phyloP scores from a whole-genome alignment of 2,329 filamentous ascomycete species.

The Pseudodiploospora longispora region DNA sequence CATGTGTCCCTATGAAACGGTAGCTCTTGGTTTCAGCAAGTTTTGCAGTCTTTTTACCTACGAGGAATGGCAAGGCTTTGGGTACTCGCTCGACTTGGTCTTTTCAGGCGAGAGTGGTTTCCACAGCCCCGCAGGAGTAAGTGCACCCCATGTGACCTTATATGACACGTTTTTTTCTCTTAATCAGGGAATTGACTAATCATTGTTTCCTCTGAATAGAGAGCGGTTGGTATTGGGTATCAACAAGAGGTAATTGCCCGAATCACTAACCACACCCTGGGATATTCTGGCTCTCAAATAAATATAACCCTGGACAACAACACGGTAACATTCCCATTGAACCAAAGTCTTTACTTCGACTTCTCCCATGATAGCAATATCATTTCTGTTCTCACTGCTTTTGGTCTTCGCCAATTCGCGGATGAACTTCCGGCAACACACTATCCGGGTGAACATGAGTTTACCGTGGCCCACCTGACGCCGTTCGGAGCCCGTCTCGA shows the following conservation, averaged over 20 bases:
- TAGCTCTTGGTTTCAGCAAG: slow-evolving; percentile 65
- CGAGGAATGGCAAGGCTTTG: slow-evolving; percentile 64
- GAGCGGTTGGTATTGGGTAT: slow-evolving; percentile 66
- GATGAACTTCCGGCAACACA: slow-evolving; percentile 46
- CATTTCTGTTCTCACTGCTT: slow-evolving; percentile 59
- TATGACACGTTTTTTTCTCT: neutral
- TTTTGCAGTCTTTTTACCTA: slow-evolving; percentile 72
- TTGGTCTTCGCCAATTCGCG: slow-evolving; percentile 63
- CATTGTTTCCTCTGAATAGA: slow-evolving; percentile 20
- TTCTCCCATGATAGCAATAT: slow-evolving; percentile 75
- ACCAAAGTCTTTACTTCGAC: slow-evolving; percentile 68
- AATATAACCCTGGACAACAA: slow-evolving; percentile 65
- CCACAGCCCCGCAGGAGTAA: slow-evolving; percentile 53
- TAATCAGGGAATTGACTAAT: neutral
- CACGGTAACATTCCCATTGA: slow-evolving; percentile 60
- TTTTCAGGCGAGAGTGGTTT: slow-evolving; percentile 57
- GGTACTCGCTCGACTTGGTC: slow-evolving; percentile 60
- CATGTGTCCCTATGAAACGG: slow-evolving; percentile 70
- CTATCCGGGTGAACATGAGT: slow-evolving; percentile 50
- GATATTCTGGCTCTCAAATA: slow-evolving; percentile 50
- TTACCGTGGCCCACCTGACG: slow-evolving; percentile 59
- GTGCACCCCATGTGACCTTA: slow-evolving; percentile 13
- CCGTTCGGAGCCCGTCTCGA: slow-evolving; percentile 67
- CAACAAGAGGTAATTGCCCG: slow-evolving; percentile 67
- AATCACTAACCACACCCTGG: slow-evolving; percentile 56